phyloP scores from a whole-genome alignment of 768 basidiomycete genomes.

The Podaxis rugospora region DNA sequence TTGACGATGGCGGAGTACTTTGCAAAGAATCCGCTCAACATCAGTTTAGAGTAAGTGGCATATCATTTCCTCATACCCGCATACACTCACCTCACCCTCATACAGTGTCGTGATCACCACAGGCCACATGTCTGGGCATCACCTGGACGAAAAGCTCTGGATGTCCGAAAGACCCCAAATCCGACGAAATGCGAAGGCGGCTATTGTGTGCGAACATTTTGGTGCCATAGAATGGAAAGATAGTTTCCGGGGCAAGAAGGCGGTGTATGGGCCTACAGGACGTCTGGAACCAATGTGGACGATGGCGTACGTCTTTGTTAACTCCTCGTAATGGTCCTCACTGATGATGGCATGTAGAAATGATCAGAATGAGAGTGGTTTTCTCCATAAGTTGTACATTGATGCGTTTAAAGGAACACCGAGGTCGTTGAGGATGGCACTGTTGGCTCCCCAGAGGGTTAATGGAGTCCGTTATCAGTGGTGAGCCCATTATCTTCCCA shows the following conservation, averaged over 20 bases:
- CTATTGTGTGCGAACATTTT: constrained; percentile 27
- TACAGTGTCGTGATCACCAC: constrained; percentile 25
- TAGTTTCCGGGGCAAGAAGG: constrained; percentile 15
- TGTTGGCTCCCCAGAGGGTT: constrained; percentile 23
- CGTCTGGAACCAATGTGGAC: constrained; percentile 28
- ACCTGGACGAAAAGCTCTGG: constrained; percentile 24
- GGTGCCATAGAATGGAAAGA: constrained; percentile 28
- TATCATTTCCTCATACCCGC: not conserved
- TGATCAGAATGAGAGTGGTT: constrained; percentile 17
- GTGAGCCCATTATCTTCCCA: constrained; percentile 2
- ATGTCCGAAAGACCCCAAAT: constrained; percentile 22
- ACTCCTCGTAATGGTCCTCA: not conserved
- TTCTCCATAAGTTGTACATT: constrained; percentile 21
- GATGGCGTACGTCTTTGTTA: constrained; percentile 20
- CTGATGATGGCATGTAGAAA: constrained; percentile 15
- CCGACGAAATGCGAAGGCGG: constrained; percentile 22
- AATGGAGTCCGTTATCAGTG: constrained; percentile 17
- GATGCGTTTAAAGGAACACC: constrained; percentile 24
- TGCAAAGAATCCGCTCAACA: constrained; percentile 18
- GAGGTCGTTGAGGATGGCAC: constrained; percentile 23
- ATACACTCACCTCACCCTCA: not conserved
- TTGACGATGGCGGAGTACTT: constrained; percentile 27
- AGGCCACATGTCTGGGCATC: constrained; percentile 24
- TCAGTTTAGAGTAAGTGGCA: constrained; percentile 23
- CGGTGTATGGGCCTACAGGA: constrained; percentile 23